Conservation (phyloP, 352 stramenopile species). For the Blastocystis sp. region DNA sequence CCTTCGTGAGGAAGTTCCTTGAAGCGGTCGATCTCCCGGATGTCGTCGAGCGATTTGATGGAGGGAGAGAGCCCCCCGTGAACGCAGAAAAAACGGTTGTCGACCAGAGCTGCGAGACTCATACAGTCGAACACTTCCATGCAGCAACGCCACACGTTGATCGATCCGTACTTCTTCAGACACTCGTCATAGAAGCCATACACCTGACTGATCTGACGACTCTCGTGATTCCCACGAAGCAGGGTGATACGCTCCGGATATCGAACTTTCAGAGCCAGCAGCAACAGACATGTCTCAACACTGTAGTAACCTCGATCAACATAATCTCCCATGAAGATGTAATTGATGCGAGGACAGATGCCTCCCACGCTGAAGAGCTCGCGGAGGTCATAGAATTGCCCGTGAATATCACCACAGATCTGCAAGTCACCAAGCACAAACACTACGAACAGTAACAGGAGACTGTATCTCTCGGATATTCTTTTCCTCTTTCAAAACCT, state of each 20-base stretch:
- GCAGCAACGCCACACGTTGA: slow-evolving; percentile 98
- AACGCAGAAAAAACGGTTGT: slow-evolving; percentile 98
- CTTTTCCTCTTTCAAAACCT: slow-evolving; percentile 97
- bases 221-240: slow-evolving; percentile 97
- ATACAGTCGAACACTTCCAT: slow-evolving; percentile 99
- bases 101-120: slow-evolving; percentile 91
- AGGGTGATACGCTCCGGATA: slow-evolving; percentile 98
- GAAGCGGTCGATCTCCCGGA: slow-evolving; percentile 2
- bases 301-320: slow-evolving; percentile 98
- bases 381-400: slow-evolving; percentile 98
- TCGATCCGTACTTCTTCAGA: slow-evolving; percentile 88
- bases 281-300: slow-evolving; percentile 94
- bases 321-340: slow-evolving; percentile 99
- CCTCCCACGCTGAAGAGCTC: slow-evolving; percentile 90
- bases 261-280: slow-evolving; percentile 93
- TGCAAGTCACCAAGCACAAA: slow-evolving; percentile 63
- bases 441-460: slow-evolving; percentile 85
- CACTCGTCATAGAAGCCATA: slow-evolving; percentile 99
- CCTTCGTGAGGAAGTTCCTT: slow-evolving; percentile 31
- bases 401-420: slow-evolving; percentile 98
- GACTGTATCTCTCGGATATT: slow-evolving; percentile 98
- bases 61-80: slow-evolving; percentile 86
- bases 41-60: slow-evolving; percentile 54
- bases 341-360: slow-evolving; percentile 95
- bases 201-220: slow-evolving; percentile 95